Evolutionary conservation across 371 early-diverging fungal species (phyloP).

Genomic region (Fennellomyces sp.): DNA sequence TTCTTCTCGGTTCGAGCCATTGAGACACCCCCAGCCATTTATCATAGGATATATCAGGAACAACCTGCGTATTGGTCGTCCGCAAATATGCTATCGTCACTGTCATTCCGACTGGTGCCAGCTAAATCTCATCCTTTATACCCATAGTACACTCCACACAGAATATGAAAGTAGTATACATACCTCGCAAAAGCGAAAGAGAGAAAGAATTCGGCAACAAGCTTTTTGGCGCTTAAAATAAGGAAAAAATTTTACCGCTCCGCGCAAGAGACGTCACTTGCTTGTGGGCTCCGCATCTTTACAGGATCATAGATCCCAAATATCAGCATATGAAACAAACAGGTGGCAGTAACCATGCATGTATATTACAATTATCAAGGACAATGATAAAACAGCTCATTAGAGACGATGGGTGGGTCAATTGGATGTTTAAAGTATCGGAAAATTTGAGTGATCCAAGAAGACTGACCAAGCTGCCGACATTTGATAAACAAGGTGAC

Average conservation of each 20-base stretch:
- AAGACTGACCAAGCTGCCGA: background rate
- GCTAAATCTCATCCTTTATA: slow-evolving; percentile 17
- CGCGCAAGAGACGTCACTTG: no score
- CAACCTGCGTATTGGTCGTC: slow-evolving; percentile 5
- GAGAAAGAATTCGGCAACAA: no score
- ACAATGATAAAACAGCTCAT: background rate
- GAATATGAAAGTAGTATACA: no score
- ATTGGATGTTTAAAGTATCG: background rate
- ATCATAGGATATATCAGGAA: slow-evolving; percentile 10
- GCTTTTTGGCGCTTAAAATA: no score
- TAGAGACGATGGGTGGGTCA: background rate
- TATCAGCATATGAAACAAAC: no score
- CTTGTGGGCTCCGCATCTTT: no score
- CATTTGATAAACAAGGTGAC: background rate
- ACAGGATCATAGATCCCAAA: no score
- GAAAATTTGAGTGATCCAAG: background rate
- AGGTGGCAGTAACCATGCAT: no score
- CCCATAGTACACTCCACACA: background rate
- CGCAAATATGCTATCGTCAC: slow-evolving; percentile 11
- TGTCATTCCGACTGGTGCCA: slow-evolving; percentile 19
- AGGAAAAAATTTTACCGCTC: background rate
- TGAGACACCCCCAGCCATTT: no score
- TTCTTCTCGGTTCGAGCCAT: no score
- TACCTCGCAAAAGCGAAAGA: background rate
- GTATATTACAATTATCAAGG: no score